Conservation (phyloP, 164 flowering plant species). For the Euptelea pleiosperma region DNA sequence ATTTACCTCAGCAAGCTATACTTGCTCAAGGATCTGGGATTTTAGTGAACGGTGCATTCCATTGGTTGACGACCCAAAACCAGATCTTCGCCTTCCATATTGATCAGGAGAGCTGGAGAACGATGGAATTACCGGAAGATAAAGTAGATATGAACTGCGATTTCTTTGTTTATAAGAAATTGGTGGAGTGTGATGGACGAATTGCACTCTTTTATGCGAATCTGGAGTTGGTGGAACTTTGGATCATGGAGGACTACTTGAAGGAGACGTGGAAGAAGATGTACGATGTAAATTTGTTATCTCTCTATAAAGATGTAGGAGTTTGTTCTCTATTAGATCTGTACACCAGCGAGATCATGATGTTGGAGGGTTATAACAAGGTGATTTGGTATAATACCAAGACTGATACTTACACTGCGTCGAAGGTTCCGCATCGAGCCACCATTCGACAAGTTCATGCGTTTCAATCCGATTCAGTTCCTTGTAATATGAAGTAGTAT, state of each 20-base stretch:
- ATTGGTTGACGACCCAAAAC: not conserved
- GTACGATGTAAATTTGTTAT: not conserved
- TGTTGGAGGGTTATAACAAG: not conserved
- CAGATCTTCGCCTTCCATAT: not conserved
- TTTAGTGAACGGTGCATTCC: not conserved
- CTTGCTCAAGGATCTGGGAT: not conserved
- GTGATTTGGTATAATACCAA: not conserved
- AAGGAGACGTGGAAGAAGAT: not conserved
- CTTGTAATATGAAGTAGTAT: not conserved
- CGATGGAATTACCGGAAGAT: not conserved
- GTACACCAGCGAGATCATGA: not conserved
- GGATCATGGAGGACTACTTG: conserved; percentile 1
- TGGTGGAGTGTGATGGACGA: conserved; percentile 5
- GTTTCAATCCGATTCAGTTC: not conserved
- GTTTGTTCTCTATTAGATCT: not conserved
- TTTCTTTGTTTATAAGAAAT: not conserved
- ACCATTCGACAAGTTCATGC: not conserved
- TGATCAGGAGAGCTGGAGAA: not conserved
- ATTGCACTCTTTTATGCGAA: not conserved
- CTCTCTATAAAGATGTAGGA: too few relatives aligned
- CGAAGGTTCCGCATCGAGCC: not conserved
- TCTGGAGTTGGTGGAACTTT: conserved; percentile 5
- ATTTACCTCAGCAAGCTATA: too few relatives aligned
- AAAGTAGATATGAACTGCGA: not conserved
- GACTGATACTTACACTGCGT: not conserved